Evolutionary conservation across 495 filamentous ascomycete genomes (phyloP), one percentile per base, ranked within the genome.

Genomic region (Neurospora sp.): DNA sequence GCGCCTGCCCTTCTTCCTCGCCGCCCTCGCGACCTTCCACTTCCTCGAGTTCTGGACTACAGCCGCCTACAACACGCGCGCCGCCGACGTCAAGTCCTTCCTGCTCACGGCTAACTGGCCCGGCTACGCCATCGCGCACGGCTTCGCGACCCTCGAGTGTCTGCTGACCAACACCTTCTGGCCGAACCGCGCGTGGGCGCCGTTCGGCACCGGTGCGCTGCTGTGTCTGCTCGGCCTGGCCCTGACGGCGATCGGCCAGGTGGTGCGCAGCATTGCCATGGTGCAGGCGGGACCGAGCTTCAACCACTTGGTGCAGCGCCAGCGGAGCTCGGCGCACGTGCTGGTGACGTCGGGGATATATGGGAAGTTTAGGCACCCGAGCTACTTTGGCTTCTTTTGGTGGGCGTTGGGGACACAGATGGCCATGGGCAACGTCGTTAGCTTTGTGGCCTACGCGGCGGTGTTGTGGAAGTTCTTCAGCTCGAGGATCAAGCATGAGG

Each of bases 351-450:
- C 81, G 44, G 96, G 96, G 1, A 81, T 90, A 37, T 90, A 90
- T 59, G 79, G 76, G 10, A 74, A 84, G 40, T 79, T 97, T 68
- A 84, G 96, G 7, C 96, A 99, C 81, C 96, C 96, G 69, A 90
- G 89, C 53, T 99, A 99, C 79, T 98, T 98, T 82, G 96, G 96
- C 2, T 99, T 96, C 82, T 99, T 97, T 79, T 98, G 93, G 91
- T 99, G 94, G 94, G 94, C 91, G 0, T 72, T 98, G n/a, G 96
- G 96, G 2, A 97, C 93, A 46, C 96, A 99, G 85, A 76, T 98
- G 71, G 89, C 96, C 38, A 84, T 97, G 72, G 94, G 95, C 40
- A 99, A 99, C 83, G 80, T 85, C 16, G 76, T 96, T 1, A 95
- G 94, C 77, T 88, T 94, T 22, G 74, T 91, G 27, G 91, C 81